Evolutionary conservation across 2,329 filamentous ascomycete species (phyloP), one percentile per base, ranked within the genome.

Genomic region (Venturia oleaginea): DNA sequence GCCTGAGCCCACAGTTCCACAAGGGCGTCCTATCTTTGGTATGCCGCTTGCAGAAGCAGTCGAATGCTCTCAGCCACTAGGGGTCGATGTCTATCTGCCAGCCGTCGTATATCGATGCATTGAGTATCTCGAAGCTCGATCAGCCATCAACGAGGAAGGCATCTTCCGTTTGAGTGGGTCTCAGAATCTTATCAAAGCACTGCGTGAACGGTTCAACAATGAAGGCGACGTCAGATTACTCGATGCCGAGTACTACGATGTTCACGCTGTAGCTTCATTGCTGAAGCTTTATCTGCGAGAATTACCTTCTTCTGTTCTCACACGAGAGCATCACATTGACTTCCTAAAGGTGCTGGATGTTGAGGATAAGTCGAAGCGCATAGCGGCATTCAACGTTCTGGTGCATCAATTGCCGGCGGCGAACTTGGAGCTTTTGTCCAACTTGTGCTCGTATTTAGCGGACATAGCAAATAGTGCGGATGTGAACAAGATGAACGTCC

Each of bases 111-210:
- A 95, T 77, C 88, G 94, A 65, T 97, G 92, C 72, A 90, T 99
- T 67, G 91, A 97, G 74, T 99, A 96, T 74, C 82, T 99, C 22
- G 88, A 91, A 68, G 83, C 85, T 7, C 92, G 92, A 78, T 86
- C 90, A 67, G 94, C 92, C 13, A 82, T 88, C 59, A 82, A 81
- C 6, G 94, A 99, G 74, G 94, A 99, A 76, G 94, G 94, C 54
- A 96, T 99, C 51, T 99, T 99, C 81, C 87, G 94, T 62, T 81
- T 99, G 51, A 97, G 92, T 74, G 94, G 94, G n/a, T 97, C 93
- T 0, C 97, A 96, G 72, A 84, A 95, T 64, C 88, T 96, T 61
- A 96, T 99, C 77, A 96, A 93, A 76, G 86, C 86, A 65, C 83
- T 99, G 54, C 89, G 90, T 67, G 93, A 97, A 73, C 87, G 92